Base-by-base conservation (phyloP, 148 eudicot genomes). In the Rhododendron ferrugineum region DNA sequence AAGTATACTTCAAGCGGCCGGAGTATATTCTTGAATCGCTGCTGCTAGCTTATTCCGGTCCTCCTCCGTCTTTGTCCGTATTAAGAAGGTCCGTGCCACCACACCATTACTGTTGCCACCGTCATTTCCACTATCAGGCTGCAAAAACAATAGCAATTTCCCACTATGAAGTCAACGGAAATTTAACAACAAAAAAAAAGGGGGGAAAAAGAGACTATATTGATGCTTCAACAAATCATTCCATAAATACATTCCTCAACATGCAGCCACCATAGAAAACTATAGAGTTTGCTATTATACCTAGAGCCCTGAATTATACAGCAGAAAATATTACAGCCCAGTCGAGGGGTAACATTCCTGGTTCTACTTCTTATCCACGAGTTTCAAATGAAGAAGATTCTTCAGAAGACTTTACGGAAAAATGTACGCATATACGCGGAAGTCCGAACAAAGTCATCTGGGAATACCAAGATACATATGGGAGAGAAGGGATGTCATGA, bases 11-110 rank as follows among this genome's bases (percentile, higher is more conserved):
- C 88, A 92, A 37, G 90, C 86, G 22, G 92, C 83, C 9, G 98
- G 99, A 46, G 98, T 94, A 84, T 97, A 88, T 83, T 95, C 98
- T 66, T 91, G 91, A 84, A 97, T 97, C 16, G 77, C 92, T 80
- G 91, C 93, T 23, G 94, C 98, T 64, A 95, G 90, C 88, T 94
- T 95, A 89, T 95, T 88, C 73, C 98, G 86, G 78, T 94, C 98
- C 68, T 92, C 98, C 84, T 90, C 94, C 5, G 85, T 92, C 87
- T 91, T 95, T 11, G 93, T 89, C 86, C 90, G 91, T 89, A 97
- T 91, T 84, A 94, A 87, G 80, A 95, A 95, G 1, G 98, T 97
- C 3, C 94, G 94, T 22, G 98, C 94, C 50, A 90, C 92, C 42
- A 92, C 94, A 42, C 86, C 83, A 40, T 83, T 84, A 85, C 79